phyloP scores from a whole-genome alignment of 2,329 filamentous ascomycete genomes.

The Monosporascus cannonballus region DNA sequence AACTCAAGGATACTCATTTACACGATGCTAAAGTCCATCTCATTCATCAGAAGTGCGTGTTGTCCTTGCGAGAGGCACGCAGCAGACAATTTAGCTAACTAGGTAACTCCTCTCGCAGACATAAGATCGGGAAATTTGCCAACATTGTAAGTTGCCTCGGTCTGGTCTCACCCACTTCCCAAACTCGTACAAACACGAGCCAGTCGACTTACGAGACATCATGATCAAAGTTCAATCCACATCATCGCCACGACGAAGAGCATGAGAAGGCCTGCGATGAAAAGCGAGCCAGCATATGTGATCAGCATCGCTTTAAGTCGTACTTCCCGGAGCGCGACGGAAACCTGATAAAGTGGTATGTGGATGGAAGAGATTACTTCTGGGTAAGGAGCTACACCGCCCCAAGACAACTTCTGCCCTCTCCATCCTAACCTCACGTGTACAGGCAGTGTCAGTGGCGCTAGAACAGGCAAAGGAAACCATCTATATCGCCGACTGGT shows the following conservation, averaged over 20 bases:
- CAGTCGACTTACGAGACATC: slow-evolving; percentile 5
- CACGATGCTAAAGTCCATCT: slow-evolving; percentile 52
- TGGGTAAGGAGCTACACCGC: slow-evolving; percentile 47
- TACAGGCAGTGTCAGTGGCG: slow-evolving; percentile 70
- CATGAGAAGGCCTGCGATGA: slow-evolving; percentile 80
- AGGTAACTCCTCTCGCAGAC: slow-evolving; percentile 23
- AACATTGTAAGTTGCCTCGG: slow-evolving; percentile 45
- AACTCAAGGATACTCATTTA: slow-evolving; percentile 46
- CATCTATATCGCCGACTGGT: slow-evolving; percentile 97
- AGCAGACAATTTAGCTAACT: not conserved
- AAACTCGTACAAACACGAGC: not conserved
- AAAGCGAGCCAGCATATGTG: slow-evolving; percentile 66
- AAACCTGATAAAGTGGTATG: slow-evolving; percentile 94
- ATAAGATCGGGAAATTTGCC: slow-evolving; percentile 56
- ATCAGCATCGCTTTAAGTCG: slow-evolving; percentile 78
- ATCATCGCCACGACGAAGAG: slow-evolving; percentile 89
- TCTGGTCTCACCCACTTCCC: not conserved
- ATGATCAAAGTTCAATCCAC: slow-evolving; percentile 60
- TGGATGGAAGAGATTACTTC: slow-evolving; percentile 92
- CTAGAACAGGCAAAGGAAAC: slow-evolving; percentile 86
- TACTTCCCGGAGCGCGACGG: slow-evolving; percentile 83
- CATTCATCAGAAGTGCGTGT: slow-evolving; percentile 50
- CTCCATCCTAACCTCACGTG: slow-evolving; percentile 1
- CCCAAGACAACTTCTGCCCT: not conserved
- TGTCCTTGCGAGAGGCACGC: not conserved